Percentiles rank a stretch among this genome's conserved stretches.
Evolutionary conservation across 345 rosid genomes (phyloP).

Genomic region (Isatis tinctoria): DNA sequence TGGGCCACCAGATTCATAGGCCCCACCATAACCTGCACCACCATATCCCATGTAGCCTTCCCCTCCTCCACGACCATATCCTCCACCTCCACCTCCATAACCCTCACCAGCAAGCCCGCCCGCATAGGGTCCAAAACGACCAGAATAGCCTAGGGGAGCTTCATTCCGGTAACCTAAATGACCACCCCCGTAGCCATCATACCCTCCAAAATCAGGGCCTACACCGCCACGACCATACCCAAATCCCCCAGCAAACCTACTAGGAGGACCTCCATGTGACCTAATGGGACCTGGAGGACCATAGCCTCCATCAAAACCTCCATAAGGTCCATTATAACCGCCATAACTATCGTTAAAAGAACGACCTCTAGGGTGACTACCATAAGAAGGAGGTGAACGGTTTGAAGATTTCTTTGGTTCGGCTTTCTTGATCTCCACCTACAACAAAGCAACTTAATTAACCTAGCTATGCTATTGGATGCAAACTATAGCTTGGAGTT

Average conservation of each 20-base stretch:
- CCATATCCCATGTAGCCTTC: constrained; percentile 51
- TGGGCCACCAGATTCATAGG: constrained; percentile 80
- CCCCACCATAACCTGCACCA: constrained; percentile 61
- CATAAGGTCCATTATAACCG: constrained; percentile 54
- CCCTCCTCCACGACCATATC: constrained; percentile 50
- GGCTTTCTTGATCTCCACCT: constrained; percentile 99
- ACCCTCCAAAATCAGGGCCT: constrained; percentile 67
- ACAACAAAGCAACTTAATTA: constrained; percentile 95
- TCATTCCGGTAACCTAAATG: constrained; percentile 66
- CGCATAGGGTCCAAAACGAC: constrained; percentile 84
- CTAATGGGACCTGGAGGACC: constrained; percentile 75
- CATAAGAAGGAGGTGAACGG: constrained; percentile 83
- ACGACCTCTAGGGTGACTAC: constrained; percentile 75
- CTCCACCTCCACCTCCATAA: constrained; percentile 59
- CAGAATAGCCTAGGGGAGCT: constrained; percentile 80
- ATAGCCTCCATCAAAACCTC: constrained; percentile 78
- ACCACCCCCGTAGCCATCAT: constrained; percentile 55
- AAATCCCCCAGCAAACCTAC: constrained; percentile 65
- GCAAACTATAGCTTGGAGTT: constrained; percentile 38
- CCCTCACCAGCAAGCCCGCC: constrained; percentile 72
- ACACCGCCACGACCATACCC: constrained; percentile 67
- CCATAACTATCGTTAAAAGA: constrained; percentile 62
- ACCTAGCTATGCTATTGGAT: constrained; percentile 63
- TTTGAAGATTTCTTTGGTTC: constrained; percentile 98
- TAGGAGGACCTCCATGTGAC: constrained; percentile 52